Evolutionary conservation across 352 stramenopile genomes (phyloP), one percentile per base, ranked within the genome.

Genomic region (Phytophthora foliorum): DNA sequence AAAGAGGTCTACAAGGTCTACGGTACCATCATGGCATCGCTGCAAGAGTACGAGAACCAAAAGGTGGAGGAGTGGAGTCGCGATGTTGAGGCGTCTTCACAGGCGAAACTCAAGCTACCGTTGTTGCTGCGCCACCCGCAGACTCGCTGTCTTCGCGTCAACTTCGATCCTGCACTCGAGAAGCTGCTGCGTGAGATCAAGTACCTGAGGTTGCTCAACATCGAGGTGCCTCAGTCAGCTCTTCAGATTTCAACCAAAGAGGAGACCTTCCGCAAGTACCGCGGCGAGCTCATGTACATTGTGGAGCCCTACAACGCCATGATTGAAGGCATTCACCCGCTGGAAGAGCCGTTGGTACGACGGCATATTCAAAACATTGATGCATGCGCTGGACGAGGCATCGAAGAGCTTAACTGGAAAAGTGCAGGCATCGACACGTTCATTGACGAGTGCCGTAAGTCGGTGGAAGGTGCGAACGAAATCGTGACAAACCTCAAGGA

Each of bases 1-100:
- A 99, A 99, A 64, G 97, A 99, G 67, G 97, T 99, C n/a, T 94
- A 97, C 69, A 99, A 99, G 74, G 91, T 99, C 0, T 98, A 99
- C 61, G 87, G 84, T 11, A 98, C 93, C 19, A 98, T 99, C 63
- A 95, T 99, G 63, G 91, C 96, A 22, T 98, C 92, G n/a, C 75
- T 99, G 36, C 82, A 98, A 56, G 97, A 99, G 70, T 99, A 98
- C 62, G 97, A 99, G 72, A 97, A 92, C 57, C 94, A 98, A 63
- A 98, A 99, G 63, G 97, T 99, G 7, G 91, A 98, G 63, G 94
- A 99, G 63, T 99, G 97, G 97, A 97, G 94, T 56, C 82, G 88
- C 22, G 96, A 99, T 54, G 94, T 99, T 4, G 97, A 99, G 64
- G 81, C 88, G 2, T 98, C 93, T 44, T 98, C 95, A 3, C 88